Evolutionary conservation across 257 asterid species (phyloP).

Genomic region (Penstemon davidsonii): DNA sequence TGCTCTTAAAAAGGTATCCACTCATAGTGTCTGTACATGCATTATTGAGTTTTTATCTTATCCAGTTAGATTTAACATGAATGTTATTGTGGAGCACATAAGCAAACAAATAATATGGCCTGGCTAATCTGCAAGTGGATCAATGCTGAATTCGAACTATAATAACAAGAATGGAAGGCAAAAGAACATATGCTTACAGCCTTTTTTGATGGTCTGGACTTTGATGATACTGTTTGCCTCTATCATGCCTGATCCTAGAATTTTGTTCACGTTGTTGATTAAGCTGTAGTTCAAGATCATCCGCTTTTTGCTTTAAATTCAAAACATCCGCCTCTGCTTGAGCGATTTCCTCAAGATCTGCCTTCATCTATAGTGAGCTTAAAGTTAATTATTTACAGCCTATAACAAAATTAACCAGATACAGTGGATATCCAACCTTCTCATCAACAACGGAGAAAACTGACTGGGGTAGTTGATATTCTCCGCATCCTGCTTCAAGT

Average conservation of each 20-base stretch:
- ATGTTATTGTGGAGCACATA: no score
- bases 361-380: constrained; percentile 50
- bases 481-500: constrained; percentile 45
- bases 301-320: constrained; percentile 60
- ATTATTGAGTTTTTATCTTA: no score
- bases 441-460: constrained; percentile 45
- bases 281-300: constrained; percentile 66
- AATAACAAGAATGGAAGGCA: constrained; percentile 9
- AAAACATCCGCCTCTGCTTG: constrained; percentile 61
- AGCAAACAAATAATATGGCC: no score
- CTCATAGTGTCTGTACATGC: no score
- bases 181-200: constrained; percentile 39
- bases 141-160: no score
- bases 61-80: no score
- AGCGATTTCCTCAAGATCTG: constrained; percentile 64
- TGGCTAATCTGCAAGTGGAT: no score
- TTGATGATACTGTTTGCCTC: constrained; percentile 42
- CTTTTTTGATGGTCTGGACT: constrained; percentile 43
- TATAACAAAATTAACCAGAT: constrained; percentile 10
- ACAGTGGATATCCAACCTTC: constrained; percentile 46
- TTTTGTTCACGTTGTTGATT: constrained; percentile 64
- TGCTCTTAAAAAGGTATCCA: background rate
- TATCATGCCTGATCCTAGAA: constrained; percentile 47
- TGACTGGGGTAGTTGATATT: no score
- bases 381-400: constrained; percentile 32